Evolutionary conservation across 1,284 basidiomycete species (phyloP).

Genomic region (Entoloma clypeatum): DNA sequence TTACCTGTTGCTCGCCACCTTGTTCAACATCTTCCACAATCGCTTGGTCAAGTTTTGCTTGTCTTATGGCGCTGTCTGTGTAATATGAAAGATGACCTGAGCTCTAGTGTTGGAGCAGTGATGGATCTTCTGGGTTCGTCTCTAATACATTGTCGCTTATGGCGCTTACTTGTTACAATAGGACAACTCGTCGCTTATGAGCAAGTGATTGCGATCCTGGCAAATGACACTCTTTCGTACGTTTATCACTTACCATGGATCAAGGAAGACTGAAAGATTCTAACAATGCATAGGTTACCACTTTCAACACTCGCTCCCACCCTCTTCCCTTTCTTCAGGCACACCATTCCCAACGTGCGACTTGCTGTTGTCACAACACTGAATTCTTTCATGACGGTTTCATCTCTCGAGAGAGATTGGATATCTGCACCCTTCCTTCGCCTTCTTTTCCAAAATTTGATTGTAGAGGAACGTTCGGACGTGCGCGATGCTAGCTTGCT

Average conservation of each 20-base stretch:
- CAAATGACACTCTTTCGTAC: conserved; percentile 63
- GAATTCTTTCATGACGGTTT: conserved; percentile 79
- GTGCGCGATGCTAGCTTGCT: conserved; percentile 78
- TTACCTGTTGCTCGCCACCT: conserved; percentile 82
- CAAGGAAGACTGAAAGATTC: conserved; percentile 10
- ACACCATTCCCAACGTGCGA: conserved; percentile 93
- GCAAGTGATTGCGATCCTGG: conserved; percentile 76
- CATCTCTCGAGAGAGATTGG: conserved; percentile 81
- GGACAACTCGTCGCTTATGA: conserved; percentile 81
- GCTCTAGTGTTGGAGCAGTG: conserved; percentile 93
- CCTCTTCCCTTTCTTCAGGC: conserved; percentile 95
- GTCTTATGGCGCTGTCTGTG: conserved; percentile 91
- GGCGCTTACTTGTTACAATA: conserved; percentile 25
- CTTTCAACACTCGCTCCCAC: conserved; percentile 81
- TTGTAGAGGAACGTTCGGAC: conserved; percentile 88
- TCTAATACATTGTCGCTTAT: conserved; percentile 13
- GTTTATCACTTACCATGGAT: conserved; percentile 28
- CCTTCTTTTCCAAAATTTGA: conserved; percentile 91
- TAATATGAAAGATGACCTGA: conserved; percentile 95
- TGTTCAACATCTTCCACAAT: conserved; percentile 73
- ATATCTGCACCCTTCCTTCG: conserved; percentile 75
- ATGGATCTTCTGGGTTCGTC: conserved; percentile 89
- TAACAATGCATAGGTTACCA: conserved; percentile 58
- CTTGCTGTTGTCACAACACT: conserved; percentile 91
- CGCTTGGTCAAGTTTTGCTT: conserved; percentile 70